Percentiles rank a stretch among this genome's conserved stretches.
Conservation (phyloP, 2,329 filamentous ascomycete genomes). For the Arthrobotrys iridis region DNA sequence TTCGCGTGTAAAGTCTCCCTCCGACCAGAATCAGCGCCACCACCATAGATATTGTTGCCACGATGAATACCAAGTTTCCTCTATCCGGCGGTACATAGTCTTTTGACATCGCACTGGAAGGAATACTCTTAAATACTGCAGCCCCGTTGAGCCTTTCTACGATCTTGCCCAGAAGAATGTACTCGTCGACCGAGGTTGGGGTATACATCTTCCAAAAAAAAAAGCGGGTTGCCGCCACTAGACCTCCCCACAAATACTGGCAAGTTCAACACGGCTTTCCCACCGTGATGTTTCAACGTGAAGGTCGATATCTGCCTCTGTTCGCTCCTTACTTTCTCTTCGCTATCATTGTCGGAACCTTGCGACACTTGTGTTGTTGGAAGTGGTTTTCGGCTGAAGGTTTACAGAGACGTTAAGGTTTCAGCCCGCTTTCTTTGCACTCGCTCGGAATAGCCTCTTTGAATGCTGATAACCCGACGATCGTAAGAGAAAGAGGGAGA, state of each 20-base stretch:
- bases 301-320: background rate
- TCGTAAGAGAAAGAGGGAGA: background rate
- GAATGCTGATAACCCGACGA: background rate
- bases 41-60: constrained; percentile 17
- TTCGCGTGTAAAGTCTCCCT: constrained; percentile 29
- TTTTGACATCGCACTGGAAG: background rate
- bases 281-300: background rate
- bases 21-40: constrained; percentile 22
- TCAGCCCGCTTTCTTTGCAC: background rate
- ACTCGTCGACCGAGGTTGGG: constrained; percentile 18
- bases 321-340: background rate
- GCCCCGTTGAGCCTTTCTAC: constrained; percentile 24
- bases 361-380: constrained; percentile 36
- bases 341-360: constrained; percentile 30
- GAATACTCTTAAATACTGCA: constrained; percentile 23
- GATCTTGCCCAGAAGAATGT: constrained; percentile 13
- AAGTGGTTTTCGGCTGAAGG: background rate
- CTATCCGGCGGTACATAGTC: constrained; percentile 36
- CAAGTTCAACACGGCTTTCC: too few species aligned
- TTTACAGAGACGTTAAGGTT: background rate
- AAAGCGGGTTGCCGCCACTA: too few species aligned
- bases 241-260: too few species aligned
- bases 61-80: constrained; percentile 17
- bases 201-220: constrained; percentile 20
- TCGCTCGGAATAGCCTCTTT: constrained; percentile 4